Base-by-base conservation (phyloP, 352 stramenopile species). In the Phytopythium kandeliae region DNA sequence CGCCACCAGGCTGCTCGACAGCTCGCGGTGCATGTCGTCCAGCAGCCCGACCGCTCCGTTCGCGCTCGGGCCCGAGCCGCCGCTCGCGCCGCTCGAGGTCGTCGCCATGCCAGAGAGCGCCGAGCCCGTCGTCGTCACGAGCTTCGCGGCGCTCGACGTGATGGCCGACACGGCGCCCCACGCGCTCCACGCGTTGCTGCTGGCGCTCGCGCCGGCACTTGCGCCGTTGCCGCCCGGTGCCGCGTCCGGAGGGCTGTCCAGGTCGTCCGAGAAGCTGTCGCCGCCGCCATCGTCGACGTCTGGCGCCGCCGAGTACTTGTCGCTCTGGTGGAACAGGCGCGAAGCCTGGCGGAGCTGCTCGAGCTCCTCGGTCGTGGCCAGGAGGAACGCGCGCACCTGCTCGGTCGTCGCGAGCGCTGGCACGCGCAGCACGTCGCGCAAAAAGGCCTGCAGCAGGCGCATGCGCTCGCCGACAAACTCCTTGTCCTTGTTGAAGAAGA, bases 381-480 rank as follows among this genome's bases (percentile, higher is more conserved):
- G 50, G 11, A 93, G 49, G 44, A 93, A 93, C 25, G 78, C 64
- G 1, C 82, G 71, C 48, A 87, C 78, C 41, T 89, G 62, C 50
- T 93, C 79, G 13, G 77, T 80, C 19, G 70, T 65, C 5, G 78
- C 71, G n/a, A 93, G 68, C 49, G 72, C 58, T 6, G 82, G 74
- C 16, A 85, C 76, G 10, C 82, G 75, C 22, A 93, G 51, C 21
- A 93, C 74, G 60, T 86, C 66, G 5, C 82, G 74, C 31, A 93
- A 37, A 60, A 93, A 93, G 9, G 82, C 82, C 62, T 93, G 79
- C 40, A 93, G 55, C 33, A 80, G 54, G 0, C 77, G 74, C 79
- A 93, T 93, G n/a, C 82, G 76, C 55, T 91, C 79, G 15, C 74
- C 76, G 15, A 93, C 82, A 74, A 93, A 93, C 54, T 93, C 82